Percentiles rank a stretch among this genome's conserved stretches.
Evolutionary conservation across 805 yeast genomes (phyloP).

Genomic region (Naumovozyma baii): DNA sequence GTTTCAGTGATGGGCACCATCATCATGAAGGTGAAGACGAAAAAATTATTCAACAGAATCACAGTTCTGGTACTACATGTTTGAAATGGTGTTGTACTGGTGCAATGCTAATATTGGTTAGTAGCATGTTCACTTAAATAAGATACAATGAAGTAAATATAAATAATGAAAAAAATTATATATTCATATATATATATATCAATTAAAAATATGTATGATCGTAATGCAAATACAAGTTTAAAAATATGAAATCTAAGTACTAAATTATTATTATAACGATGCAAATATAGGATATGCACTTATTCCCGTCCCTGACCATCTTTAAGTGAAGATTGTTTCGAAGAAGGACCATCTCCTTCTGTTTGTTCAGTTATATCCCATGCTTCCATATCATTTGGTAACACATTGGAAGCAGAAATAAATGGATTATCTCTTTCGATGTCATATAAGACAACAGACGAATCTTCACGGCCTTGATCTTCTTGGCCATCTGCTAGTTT

Average conservation of each 20-base stretch:
- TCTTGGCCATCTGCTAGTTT: neutral
- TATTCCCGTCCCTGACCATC: too few relatives aligned
- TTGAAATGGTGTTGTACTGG: conserved; percentile 30
- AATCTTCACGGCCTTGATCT: neutral
- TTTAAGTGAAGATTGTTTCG: too few relatives aligned
- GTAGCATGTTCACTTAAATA: conserved; percentile 13
- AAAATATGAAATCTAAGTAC: too few relatives aligned
- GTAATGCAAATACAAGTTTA: too few relatives aligned
- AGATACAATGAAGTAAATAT: too few relatives aligned
- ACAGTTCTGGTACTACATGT: conserved; percentile 29
- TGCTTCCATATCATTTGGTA: neutral
- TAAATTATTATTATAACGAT: too few relatives aligned
- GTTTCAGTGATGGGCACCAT: conserved; percentile 63
- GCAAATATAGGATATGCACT: too few relatives aligned
- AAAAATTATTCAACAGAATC: conserved; percentile 18
- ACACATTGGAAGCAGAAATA: neutral
- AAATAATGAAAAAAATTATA: too few relatives aligned
- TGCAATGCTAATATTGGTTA: conserved; percentile 22
- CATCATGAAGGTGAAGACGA: conserved; percentile 25
- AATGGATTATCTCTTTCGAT: neutral
- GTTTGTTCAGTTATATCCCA: neutral
- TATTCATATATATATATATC: too few relatives aligned
- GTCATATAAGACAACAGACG: neutral
- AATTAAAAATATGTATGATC: too few relatives aligned
- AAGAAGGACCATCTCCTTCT: too few relatives aligned